These are phyloP conservation scores for Mycosphaerella sp. DNA, from an alignment of 2,329 filamentous ascomycete species.

Conservation along the genomic window DNA sequence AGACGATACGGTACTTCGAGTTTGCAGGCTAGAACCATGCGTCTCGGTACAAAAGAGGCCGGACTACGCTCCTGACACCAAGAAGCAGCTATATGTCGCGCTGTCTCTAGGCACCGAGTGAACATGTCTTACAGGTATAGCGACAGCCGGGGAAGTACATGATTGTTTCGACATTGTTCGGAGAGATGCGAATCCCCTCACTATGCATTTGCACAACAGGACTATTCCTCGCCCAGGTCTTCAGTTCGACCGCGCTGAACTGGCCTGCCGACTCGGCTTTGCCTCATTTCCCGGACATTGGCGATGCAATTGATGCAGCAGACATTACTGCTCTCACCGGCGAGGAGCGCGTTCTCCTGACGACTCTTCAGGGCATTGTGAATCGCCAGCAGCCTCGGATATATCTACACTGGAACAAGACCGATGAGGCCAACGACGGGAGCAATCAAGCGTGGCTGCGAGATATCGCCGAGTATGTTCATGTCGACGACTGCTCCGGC, in stretches of 20 bases:
- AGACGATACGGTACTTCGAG: no score
- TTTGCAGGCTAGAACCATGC: no score
- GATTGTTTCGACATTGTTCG: no score
- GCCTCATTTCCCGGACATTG: neutral
- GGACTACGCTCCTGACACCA: no score
- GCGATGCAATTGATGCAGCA: neutral
- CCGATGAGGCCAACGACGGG: neutral
- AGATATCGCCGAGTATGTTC: neutral
- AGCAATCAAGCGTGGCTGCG: slow-evolving; percentile 2
- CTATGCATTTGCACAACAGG: no score
- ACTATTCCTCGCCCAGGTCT: no score
- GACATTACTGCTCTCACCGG: neutral
- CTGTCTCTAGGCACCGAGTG: no score
- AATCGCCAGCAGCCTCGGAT: slow-evolving; percentile 6
- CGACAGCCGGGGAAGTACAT: no score
- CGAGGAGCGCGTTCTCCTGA: neutral
- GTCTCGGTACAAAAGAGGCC: no score
- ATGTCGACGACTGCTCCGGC: neutral
- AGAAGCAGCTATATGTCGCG: no score
- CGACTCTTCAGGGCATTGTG: slow-evolving; percentile 4
- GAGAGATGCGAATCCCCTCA: no score
- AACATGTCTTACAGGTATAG: no score
- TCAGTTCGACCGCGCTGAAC: neutral
- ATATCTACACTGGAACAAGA: slow-evolving; percentile 6
- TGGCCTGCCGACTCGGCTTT: neutral